Conservation (phyloP, 768 basidiomycete species). For the Boletus sp. region DNA sequence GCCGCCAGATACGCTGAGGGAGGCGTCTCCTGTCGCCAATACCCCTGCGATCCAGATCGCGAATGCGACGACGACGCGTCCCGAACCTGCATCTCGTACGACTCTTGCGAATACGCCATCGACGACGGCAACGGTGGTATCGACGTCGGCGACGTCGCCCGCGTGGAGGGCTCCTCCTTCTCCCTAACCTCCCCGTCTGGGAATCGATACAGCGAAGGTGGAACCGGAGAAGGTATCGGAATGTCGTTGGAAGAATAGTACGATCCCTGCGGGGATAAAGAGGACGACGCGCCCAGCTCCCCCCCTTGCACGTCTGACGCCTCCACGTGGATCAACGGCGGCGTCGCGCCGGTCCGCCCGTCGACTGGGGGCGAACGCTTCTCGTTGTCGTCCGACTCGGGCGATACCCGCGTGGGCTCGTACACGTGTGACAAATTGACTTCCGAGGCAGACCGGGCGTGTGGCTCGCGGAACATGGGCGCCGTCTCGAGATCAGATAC, state of each 20-base stretch:
- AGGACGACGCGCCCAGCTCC: conserved; percentile 18
- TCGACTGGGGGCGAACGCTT: conserved; percentile 1
- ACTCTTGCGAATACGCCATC: neutral
- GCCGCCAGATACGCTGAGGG: neutral
- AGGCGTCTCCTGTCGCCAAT: neutral
- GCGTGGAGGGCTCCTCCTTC: conserved; percentile 16
- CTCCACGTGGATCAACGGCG: conserved; percentile 13
- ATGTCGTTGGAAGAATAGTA: conserved; percentile 59
- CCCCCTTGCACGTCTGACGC: conserved; percentile 2
- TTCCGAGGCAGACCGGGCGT: conserved; percentile 66
- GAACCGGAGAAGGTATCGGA: conserved; percentile 56
- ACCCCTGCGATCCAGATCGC: conserved; percentile 9
- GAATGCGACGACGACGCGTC: conserved; percentile 14
- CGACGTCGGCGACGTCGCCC: conserved; percentile 5
- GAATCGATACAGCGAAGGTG: conserved; percentile 47
- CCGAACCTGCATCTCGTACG: conserved; percentile 42
- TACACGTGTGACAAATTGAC: conserved; percentile 44
- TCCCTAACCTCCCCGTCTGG: conserved; percentile 46
- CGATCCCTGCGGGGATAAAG: conserved; percentile 38
- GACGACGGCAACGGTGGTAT: neutral
- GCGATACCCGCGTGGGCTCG: conserved; percentile 44
- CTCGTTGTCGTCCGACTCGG: conserved; percentile 15
- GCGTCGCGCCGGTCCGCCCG: neutral
- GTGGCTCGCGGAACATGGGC: conserved; percentile 69
- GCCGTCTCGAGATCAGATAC: conserved; percentile 52